Percentiles rank a stretch among this genome's conserved stretches.
These are phyloP conservation scores for Lactifluus hygrophoroides DNA, from an alignment of 768 basidiomycete genomes.

Conservation along the genomic window DNA sequence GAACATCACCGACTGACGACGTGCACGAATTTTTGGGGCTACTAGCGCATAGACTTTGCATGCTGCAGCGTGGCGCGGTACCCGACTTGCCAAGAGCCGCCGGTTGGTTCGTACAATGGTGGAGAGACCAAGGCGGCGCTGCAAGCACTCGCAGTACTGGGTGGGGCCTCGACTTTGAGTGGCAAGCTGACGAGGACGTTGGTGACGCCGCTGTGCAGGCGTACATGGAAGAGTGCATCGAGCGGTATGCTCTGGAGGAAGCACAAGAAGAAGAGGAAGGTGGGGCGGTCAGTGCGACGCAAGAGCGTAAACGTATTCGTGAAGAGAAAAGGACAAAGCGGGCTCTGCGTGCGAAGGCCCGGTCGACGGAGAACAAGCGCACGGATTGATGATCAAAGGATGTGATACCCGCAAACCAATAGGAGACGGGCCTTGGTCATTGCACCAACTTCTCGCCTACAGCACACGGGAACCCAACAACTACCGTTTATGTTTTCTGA, in stretches of 20 bases:
- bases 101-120: conserved; percentile 78
- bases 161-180: conserved; percentile 85
- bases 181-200: conserved; percentile 30
- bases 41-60: conserved; percentile 70
- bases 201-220: conserved; percentile 38
- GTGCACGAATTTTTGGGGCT: conserved; percentile 56
- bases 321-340: conserved; percentile 34
- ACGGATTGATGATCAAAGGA: not conserved
- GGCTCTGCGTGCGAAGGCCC: conserved; percentile 28
- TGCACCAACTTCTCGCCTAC: not conserved
- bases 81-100: conserved; percentile 66
- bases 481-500: not conserved
- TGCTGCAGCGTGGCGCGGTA: conserved; percentile 70
- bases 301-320: conserved; percentile 52
- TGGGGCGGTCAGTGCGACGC: conserved; percentile 56
- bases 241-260: conserved; percentile 37
- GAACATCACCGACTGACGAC: conserved; percentile 49
- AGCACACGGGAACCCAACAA: not conserved
- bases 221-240: conserved; percentile 67
- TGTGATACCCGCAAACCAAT: too few species aligned
- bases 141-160: conserved; percentile 37
- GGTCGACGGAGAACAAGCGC: conserved; percentile 19
- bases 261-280: conserved; percentile 46
- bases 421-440: too few species aligned
- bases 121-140: conserved; percentile 65